phyloP scores from a whole-genome alignment of 2,329 filamentous ascomycete genomes.

The Phaeosphaeria sp. region DNA sequence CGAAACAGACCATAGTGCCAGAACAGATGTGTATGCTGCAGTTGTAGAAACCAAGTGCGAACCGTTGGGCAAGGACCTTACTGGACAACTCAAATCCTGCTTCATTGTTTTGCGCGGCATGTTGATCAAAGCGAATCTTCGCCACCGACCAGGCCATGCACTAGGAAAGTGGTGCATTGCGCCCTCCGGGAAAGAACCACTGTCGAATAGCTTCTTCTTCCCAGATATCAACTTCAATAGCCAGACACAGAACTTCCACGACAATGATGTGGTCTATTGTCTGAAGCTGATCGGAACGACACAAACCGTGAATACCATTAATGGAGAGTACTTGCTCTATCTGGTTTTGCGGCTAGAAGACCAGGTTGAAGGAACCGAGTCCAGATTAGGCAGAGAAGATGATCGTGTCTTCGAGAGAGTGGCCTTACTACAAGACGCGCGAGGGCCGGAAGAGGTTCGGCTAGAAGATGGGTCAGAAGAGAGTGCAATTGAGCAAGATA shows the following conservation, averaged over 20 bases:
- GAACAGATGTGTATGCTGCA: neutral
- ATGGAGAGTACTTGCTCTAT: neutral
- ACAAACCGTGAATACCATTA: neutral
- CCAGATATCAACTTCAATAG: neutral
- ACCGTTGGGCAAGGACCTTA: neutral
- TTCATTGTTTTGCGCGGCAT: conserved; percentile 3
- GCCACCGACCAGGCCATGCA: too few relatives aligned
- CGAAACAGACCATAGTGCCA: neutral
- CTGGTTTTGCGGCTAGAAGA: neutral
- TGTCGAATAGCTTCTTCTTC: neutral
- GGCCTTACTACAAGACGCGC: neutral
- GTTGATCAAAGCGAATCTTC: neutral
- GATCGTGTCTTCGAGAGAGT: neutral
- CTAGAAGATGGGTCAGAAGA: neutral
- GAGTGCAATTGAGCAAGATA: neutral
- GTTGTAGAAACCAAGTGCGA: neutral
- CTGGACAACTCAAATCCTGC: neutral
- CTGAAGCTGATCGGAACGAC: conserved; percentile 1
- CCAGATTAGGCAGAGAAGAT: neutral
- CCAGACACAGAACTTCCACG: neutral
- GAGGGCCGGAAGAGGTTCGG: neutral
- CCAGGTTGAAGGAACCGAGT: neutral
- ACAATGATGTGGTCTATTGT: neutral
- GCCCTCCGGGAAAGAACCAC: neutral
- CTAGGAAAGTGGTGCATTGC: neutral